Conservation (phyloP, 2,329 filamentous ascomycete genomes). For the Neonectria sp. region DNA sequence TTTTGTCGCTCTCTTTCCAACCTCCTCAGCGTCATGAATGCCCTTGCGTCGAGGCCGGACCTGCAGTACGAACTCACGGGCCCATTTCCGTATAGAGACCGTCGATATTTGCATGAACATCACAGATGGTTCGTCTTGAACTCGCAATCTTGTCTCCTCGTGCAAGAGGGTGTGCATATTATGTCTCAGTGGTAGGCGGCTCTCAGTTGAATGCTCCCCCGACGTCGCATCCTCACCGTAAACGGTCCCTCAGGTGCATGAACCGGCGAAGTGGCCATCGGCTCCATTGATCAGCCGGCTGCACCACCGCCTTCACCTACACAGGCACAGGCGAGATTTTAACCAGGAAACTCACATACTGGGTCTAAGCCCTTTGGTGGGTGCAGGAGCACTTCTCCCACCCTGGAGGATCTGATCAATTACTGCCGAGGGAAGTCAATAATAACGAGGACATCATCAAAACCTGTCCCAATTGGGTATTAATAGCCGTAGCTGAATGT, state of each 20-base stretch:
- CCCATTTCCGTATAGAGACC: neutral
- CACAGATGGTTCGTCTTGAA: neutral
- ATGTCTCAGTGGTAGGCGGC: slow-evolving; percentile 15
- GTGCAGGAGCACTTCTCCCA: neutral
- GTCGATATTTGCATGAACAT: neutral
- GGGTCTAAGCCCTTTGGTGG: slow-evolving; percentile 3
- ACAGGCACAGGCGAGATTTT: slow-evolving; percentile 43
- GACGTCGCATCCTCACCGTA: slow-evolving; percentile 6
- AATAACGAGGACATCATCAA: neutral
- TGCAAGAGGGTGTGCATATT: slow-evolving; percentile 18
- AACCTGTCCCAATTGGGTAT: neutral
- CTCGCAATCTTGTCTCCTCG: neutral
- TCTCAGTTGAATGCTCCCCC: neutral
- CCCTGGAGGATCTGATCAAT: slow-evolving; percentile 3
- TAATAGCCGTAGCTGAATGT: neutral
- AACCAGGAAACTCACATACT: slow-evolving; percentile 26
- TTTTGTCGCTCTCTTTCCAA: neutral
- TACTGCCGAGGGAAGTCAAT: neutral
- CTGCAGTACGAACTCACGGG: neutral
- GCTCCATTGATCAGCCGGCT: slow-evolving; percentile 24
- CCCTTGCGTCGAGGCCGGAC: neutral
- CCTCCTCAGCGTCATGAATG: neutral
- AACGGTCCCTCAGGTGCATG: slow-evolving; percentile 24
- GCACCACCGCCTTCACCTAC: slow-evolving; percentile 19
- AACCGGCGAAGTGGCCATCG: slow-evolving; percentile 25